A percentile compares a stretch with the other conserved stretches of the same genome.
These are phyloP conservation scores for Hypoxylon intermedium DNA, from an alignment of 495 filamentous ascomycete species.

Conservation along the genomic window DNA sequence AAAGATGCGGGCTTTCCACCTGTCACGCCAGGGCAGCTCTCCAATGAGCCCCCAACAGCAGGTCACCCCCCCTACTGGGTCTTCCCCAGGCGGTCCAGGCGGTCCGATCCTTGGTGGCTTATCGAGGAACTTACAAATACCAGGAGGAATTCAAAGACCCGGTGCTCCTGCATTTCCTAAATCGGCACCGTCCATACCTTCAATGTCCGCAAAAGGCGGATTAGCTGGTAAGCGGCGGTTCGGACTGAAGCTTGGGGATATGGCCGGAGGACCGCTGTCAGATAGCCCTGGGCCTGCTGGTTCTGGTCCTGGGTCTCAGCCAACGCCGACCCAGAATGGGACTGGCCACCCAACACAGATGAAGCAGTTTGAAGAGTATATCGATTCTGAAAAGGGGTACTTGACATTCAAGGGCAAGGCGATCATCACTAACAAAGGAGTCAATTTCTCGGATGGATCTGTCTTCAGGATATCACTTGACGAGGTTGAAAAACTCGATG, in stretches of 20 bases:
- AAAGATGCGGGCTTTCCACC: conserved; percentile 78
- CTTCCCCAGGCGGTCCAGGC: conserved; percentile 58
- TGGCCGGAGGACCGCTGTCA: conserved; percentile 42
- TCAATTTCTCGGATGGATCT: conserved; percentile 88
- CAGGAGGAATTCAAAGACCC: conserved; percentile 50
- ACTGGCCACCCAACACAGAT: conserved; percentile 68
- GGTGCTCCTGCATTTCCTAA: conserved; percentile 52
- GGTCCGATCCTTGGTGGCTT: conserved; percentile 51
- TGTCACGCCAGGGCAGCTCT: conserved; percentile 49
- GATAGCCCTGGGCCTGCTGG: conserved; percentile 19
- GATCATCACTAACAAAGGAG: conserved; percentile 81
- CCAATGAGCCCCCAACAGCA: conserved; percentile 45
- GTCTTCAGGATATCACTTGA: conserved; percentile 95
- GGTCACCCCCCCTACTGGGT: conserved; percentile 26
- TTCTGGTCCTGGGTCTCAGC: background rate
- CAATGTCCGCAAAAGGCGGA: conserved; percentile 26
- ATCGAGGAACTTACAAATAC: conserved; percentile 49
- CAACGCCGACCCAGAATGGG: conserved; percentile 43
- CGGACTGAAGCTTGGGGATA: conserved; percentile 51
- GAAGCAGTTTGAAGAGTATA: conserved; percentile 89
- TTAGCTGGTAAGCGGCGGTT: conserved; percentile 42
- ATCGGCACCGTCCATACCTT: conserved; percentile 56
- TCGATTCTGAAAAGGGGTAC: conserved; percentile 89
- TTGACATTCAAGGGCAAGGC: conserved; percentile 94
- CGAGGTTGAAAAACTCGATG: conserved; percentile 92